Base-by-base conservation (phyloP, 805 yeast genomes). In the Zygosaccharomyces siamensis region DNA sequence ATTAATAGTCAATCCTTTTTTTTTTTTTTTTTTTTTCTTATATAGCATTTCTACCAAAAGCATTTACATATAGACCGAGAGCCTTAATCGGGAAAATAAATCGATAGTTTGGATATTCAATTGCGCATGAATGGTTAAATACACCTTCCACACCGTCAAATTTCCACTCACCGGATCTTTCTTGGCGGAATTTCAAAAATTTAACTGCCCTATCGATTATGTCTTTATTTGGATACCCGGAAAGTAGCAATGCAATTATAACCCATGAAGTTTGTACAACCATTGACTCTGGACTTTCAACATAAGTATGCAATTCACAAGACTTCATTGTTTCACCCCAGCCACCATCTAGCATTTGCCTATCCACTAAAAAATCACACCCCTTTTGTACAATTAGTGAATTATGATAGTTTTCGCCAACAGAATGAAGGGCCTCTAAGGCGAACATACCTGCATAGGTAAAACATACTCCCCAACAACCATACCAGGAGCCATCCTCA, bases 401-500 rank as follows among this genome's bases (percentile, higher is more conserved):
- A 58, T 83, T 88, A 1, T 60, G 61, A 63, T 89, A 92, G 2
- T 61, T 70, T 49, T 76, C 76, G 1, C 83, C 87, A 24, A 84
- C 84, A 3, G 92, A 79, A 24, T 80, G 72, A 43, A 93, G 73
- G 0, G 98, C 98, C 59, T 93, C 99, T 26, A 93, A 68, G 0
- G 99, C 99, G 77, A 93, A 93, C 99, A 93, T 93, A 1, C 89
- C 86, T 0, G 98, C 98, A 67, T 93, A 93, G 0, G 97, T 87
- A 63, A 76, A 89, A 64, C 99, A 93, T 4, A 93, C 83, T 32
- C 99, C 99, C 99, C 99, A 93, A 36, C 89, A 82, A 1, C 99
- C 99, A 65, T 90, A 95, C 98, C 98, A 93, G 11, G 95, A 83
- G 0, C 99, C 99, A 66, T 93, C 96, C 0, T 62, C 60, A 39